Evolutionary conservation across 371 early-diverging fungal species (phyloP), one percentile per base, ranked within the genome.

Genomic region (Nematocida sp.): DNA sequence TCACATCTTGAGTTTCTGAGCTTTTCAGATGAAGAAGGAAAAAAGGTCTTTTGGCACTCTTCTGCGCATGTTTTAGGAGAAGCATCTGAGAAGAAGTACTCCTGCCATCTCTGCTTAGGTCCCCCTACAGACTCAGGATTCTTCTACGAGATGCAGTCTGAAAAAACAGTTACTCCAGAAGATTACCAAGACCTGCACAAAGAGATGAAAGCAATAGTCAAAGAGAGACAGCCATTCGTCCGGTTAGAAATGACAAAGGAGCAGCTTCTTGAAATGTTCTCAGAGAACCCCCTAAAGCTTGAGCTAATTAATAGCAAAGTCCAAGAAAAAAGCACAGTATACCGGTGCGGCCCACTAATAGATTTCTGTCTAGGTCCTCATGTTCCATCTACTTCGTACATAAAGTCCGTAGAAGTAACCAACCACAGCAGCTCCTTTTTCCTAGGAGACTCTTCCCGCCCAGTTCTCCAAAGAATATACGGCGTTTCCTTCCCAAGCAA

Each of bases 361-460:
- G 99, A 99, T 88, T 87, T 99, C 86, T 97, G 98, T 86, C 85
- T 88, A 78, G 98, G 99, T 40, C 99, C 99, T 61, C 98, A 99
- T 82, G 88, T 99, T 66, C 91, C 92, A 60, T 86, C 89, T 84
- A 96, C 97, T 38, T 91, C 92, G 42, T 86, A 88, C 67, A 90
- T 97, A 80, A 95, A 94, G 86, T 87, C 94, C 18, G 88, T 97
- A 65, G 87, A 90, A 26, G 87, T 99, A 55, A 45, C 65, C n/a
- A 65, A 90, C 89, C 93, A 93, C 88, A 93, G 95, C 57, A 86
- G 94, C 33, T 91, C 95, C 20, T 97, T 98, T 87, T 98, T 96
- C 83, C 86, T 97, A 83, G 95, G 94, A 77, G 93, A 96, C 83
- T 88, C 92, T 59, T 90, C 89, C 78, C 93, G 95, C 81, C 93